Base-by-base conservation (phyloP, 2,329 filamentous ascomycete genomes). In the Trichoderma sp. region DNA sequence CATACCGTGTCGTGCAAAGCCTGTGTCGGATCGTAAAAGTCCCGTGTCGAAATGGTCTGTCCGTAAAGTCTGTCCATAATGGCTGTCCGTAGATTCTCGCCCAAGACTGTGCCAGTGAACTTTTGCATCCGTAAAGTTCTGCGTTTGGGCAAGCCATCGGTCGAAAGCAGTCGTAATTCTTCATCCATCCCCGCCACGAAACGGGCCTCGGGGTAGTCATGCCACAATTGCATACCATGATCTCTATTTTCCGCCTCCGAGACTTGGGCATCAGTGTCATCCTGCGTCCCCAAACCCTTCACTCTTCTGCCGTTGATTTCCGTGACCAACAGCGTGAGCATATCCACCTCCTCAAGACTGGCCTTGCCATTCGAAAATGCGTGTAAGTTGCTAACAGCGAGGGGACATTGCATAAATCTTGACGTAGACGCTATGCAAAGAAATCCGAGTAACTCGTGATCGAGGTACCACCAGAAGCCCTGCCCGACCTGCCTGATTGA, bases 401-500 rank as follows among this genome's bases (percentile, higher is more conserved):
- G 4, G 14, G 14, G 14, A 9, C 19, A 6, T 30, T 19, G 7
- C 19, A 26, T 26, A 28, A 50, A 45, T 19, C 19, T 19, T 50
- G 57, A 43, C 30, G 45, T 50, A 41, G 7, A 7, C 5, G 21
- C 0, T 10, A 50, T 19, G 19, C 9, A 44, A 15, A 24, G 19
- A 5, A 10, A 39, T 21, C 34, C 47, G 34, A 43, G 7, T 50
- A 3, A 1, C 19, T 15, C 57, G 12, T n/a, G 30, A 21, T 50
- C 30, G 7, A 30, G 28, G 21, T 59, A 7, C 19, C 43, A 24
- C 34, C 12, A 14, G 7, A 17, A 19, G 17, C 19, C 34, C 15
- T 60, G 57, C 43, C 28, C 17, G 41, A 60, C 57, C 57, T 60
- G 45, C 57, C 57, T 51, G 15, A 28, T 60, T 51, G 34, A 48